Conservation (phyloP, 768 basidiomycete species). For the Boletus coccyginus region DNA sequence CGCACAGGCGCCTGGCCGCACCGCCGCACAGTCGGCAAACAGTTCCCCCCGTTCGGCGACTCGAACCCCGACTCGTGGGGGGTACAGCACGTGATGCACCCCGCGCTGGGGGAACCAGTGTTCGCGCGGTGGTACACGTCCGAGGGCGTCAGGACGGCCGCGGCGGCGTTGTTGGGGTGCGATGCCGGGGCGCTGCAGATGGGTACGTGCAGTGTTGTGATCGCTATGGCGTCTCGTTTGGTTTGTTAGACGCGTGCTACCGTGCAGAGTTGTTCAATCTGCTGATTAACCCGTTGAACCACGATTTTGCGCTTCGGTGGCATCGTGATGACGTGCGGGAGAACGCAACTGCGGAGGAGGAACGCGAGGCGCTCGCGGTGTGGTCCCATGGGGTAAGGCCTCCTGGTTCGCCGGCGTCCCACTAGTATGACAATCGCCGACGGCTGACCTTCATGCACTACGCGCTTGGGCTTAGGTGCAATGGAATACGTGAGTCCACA, state of each 20-base stretch:
- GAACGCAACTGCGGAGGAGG: constrained; percentile 57
- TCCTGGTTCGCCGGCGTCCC: no score
- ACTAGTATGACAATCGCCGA: not conserved
- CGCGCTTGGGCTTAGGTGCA: constrained; percentile 48
- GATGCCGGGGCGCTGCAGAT: constrained; percentile 60
- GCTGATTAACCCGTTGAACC: constrained; percentile 62
- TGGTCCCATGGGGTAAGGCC: constrained; percentile 62
- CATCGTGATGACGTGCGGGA: constrained; percentile 74
- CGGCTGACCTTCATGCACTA: not conserved
- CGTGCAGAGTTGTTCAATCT: constrained; percentile 64
- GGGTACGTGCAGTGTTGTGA: constrained; percentile 45
- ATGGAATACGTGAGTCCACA: constrained; percentile 68
- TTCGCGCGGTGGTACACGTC: constrained; percentile 73
- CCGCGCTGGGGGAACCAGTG: constrained; percentile 53
- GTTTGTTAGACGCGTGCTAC: no score
- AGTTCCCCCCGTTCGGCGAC: constrained; percentile 71
- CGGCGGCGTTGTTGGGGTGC: constrained; percentile 52
- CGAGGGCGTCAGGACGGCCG: constrained; percentile 42
- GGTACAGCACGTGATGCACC: constrained; percentile 81
- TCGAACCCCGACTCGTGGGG: constrained; percentile 71
- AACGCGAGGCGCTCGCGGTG: constrained; percentile 49
- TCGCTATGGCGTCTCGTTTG: no score
- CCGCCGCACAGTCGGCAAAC: constrained; percentile 70
- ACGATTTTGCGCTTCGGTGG: constrained; percentile 74
- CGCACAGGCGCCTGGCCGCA: constrained; percentile 62